Percentiles rank a stretch among this genome's conserved stretches.
Conservation (phyloP, 495 filamentous ascomycete genomes). For the Hypoxylon rickii region DNA sequence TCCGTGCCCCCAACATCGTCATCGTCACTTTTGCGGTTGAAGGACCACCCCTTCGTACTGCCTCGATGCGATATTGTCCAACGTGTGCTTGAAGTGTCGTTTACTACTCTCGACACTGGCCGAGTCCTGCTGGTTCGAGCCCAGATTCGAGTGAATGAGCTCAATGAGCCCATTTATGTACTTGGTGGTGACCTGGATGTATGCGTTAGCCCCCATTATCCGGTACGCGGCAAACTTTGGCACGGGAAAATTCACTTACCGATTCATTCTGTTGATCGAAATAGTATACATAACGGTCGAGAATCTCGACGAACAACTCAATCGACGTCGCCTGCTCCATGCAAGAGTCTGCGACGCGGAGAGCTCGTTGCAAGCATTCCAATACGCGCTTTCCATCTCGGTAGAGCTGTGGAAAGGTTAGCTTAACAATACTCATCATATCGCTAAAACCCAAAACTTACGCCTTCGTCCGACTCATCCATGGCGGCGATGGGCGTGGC, state of each 20-base stretch:
- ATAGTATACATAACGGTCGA: conserved; percentile 98
- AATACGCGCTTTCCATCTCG: conserved; percentile 96
- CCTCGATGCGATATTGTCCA: conserved; percentile 88
- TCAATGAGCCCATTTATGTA: conserved; percentile 98
- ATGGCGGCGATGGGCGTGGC: conserved; percentile 82
- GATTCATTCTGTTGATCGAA: conserved; percentile 99
- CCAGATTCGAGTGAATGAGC: conserved; percentile 92
- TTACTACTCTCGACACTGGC: conserved; percentile 80
- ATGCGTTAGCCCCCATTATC: neutral
- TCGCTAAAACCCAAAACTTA: conserved; percentile 48
- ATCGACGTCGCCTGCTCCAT: conserved; percentile 99
- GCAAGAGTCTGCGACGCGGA: conserved; percentile 95
- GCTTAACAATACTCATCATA: neutral
- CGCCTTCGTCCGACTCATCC: conserved; percentile 81
- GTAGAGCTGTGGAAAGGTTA: conserved; percentile 68
- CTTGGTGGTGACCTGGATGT: conserved; percentile 82
- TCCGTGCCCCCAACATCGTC: neutral
- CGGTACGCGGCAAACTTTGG: neutral
- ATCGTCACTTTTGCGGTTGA: conserved; percentile 61
- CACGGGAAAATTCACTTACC: conserved; percentile 52
- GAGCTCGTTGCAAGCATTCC: conserved; percentile 92
- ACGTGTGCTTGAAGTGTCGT: conserved; percentile 89
- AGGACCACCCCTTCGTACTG: conserved; percentile 92
- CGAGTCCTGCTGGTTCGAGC: conserved; percentile 78
- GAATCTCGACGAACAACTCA: conserved; percentile 96